Base-by-base conservation (phyloP, 345 rosid species). In the Salix suchowensis region DNA sequence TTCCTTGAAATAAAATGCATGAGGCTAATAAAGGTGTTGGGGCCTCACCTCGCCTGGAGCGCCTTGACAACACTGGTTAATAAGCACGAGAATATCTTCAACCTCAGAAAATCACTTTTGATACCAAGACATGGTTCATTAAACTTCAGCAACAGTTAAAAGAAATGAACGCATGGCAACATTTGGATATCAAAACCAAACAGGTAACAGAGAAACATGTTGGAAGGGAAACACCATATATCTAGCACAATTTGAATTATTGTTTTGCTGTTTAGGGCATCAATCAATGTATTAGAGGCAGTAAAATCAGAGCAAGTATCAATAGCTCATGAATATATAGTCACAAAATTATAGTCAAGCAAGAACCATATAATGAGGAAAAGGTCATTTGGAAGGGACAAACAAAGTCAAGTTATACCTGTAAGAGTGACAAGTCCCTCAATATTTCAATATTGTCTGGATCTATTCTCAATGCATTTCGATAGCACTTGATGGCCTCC, bases 401-500 rank as follows among this genome's bases (percentile, higher is more conserved):
- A 19, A 66, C 46, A 12, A 72, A 26, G 40, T 21, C 46, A 37
- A 24, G 26, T 7, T 34, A 39, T 83, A 93, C 99, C 97, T 96
- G 99, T 82, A 96, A 87, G 19, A 94, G 93, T 30, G 99, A 94
- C 83, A 96, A 88, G 79, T 96, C 99, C 79, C 98, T 80, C 78
- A 96, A 84, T 79, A 96, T 96, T 84, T 96, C 99, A 77, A 96
- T 93, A 84, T 96, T 96, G 77, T 94, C 99, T 67, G 97, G 97
- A 86, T 96, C 99, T 86, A 90, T 94, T 84, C 89, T 86, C 84
- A 96, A 78, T 44, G 98, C 99, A 85, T 91, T 94, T 62, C 98
- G 88, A 79, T 94, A 96, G 89, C 98, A 92, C 81, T 96, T 96
- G 84, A 96, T 96, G 77, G 99, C 99, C 81, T 96, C 99, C 80